Conservation (phyloP, 768 basidiomycete genomes). For the Boletus tylopilopsis region DNA sequence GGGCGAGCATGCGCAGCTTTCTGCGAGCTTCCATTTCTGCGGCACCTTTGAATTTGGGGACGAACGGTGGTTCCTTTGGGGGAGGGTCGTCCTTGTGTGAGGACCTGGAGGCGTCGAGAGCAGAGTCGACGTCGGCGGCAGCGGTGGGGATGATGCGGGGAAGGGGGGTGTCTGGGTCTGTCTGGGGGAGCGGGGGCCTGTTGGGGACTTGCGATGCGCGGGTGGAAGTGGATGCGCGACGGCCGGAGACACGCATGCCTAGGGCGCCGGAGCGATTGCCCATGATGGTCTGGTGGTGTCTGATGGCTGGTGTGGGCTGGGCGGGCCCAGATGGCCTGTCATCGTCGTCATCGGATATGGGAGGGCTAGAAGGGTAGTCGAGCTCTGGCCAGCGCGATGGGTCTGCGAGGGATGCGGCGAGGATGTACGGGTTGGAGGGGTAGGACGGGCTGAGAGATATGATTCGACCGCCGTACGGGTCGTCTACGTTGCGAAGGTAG, state of each 20-base stretch:
- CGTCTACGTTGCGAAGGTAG: slow-evolving; percentile 85
- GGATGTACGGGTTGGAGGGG: slow-evolving; percentile 78
- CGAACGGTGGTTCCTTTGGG: slow-evolving; percentile 54
- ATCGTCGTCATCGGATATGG: slow-evolving; percentile 62
- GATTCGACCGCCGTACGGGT: slow-evolving; percentile 78
- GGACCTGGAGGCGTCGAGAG: neutral
- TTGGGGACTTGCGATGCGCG: slow-evolving; percentile 35
- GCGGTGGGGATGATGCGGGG: slow-evolving; percentile 8
- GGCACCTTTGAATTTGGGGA: slow-evolving; percentile 77
- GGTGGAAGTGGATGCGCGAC: slow-evolving; percentile 51
- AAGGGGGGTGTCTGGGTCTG: slow-evolving; percentile 2
- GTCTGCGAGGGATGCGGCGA: slow-evolving; percentile 77
- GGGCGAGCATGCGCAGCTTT: slow-evolving; percentile 60
- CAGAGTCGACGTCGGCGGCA: slow-evolving; percentile 10
- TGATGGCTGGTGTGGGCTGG: slow-evolving; percentile 39
- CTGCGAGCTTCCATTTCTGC: slow-evolving; percentile 84
- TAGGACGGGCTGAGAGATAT: slow-evolving; percentile 78
- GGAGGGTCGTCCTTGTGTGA: slow-evolving; percentile 14
- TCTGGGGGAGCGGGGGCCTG: slow-evolving; percentile 1
- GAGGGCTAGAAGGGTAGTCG: slow-evolving; percentile 62
- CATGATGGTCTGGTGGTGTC: slow-evolving; percentile 89
- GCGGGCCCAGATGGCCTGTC: slow-evolving; percentile 9
- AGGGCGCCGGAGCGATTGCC: slow-evolving; percentile 64
- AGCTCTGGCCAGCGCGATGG: slow-evolving; percentile 83
- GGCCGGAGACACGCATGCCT: slow-evolving; percentile 74